Conservation (phyloP, 352 stramenopile genomes). For the Pythium vanterpoolii region DNA sequence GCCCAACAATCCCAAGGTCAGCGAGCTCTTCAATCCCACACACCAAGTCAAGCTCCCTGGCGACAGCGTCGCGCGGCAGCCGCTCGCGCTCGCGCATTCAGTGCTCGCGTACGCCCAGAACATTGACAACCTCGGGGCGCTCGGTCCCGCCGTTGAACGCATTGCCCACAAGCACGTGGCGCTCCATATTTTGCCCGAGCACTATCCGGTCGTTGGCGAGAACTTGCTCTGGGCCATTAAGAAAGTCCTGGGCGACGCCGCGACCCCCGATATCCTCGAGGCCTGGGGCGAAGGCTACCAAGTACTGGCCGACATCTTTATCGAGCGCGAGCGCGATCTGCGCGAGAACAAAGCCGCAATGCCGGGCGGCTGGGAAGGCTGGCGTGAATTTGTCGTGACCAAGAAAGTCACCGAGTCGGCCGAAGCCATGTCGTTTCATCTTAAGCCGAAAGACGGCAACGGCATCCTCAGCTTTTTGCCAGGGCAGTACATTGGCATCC, state of each 20-base stretch:
- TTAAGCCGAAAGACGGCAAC: slow-evolving; percentile 38
- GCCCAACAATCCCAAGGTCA: slow-evolving; percentile 52
- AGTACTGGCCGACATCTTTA: slow-evolving; percentile 59
- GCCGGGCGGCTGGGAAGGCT: slow-evolving; percentile 51
- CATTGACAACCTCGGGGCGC: slow-evolving; percentile 48
- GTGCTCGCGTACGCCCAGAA: slow-evolving; percentile 63
- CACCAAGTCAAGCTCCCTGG: slow-evolving; percentile 48
- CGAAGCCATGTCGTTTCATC: slow-evolving; percentile 58
- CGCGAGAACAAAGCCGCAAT: slow-evolving; percentile 31
- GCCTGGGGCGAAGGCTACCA: slow-evolving; percentile 58
- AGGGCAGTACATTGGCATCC: slow-evolving; percentile 58
- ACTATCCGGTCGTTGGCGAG: slow-evolving; percentile 63
- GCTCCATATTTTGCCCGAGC: slow-evolving; percentile 57
- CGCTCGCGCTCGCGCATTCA: slow-evolving; percentile 46
- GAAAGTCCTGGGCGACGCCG: slow-evolving; percentile 42
- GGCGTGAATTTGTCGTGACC: slow-evolving; percentile 50
- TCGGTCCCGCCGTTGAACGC: slow-evolving; percentile 44
- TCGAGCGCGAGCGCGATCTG: slow-evolving; percentile 44
- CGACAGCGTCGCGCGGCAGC: slow-evolving; percentile 36
- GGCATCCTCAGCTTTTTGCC: slow-evolving; percentile 42
- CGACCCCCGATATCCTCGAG: slow-evolving; percentile 53
- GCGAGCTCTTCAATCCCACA: slow-evolving; percentile 70
- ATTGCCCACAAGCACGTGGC: slow-evolving; percentile 67
- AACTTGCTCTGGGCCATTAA: slow-evolving; percentile 59
- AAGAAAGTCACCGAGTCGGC: slow-evolving; percentile 45